phyloP scores from a whole-genome alignment of 768 basidiomycete species.

The Russula vinacea region DNA sequence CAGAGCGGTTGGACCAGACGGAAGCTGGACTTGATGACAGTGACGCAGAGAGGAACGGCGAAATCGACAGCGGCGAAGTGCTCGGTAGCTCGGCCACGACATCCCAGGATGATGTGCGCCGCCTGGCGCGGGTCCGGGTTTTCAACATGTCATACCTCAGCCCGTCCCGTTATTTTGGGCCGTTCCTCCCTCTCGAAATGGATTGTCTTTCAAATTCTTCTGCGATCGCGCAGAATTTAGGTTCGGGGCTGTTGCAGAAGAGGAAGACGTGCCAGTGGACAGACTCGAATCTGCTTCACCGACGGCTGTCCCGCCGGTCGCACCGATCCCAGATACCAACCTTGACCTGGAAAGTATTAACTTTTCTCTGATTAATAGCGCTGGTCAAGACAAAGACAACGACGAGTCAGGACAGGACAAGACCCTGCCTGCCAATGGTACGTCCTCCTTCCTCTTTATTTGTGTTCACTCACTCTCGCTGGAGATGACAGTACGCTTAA shows the following conservation, averaged over 20 bases:
- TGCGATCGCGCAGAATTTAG: not conserved
- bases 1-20: not conserved
- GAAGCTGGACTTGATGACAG: not conserved
- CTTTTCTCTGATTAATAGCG: not conserved
- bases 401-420: not conserved
- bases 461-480: not conserved
- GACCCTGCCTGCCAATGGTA: not conserved
- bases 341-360: not conserved
- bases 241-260: not conserved
- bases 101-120: slow-evolving; percentile 32
- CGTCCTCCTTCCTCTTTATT: not conserved
- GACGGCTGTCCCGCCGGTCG: not conserved
- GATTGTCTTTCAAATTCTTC: not conserved
- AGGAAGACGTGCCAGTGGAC: not conserved
- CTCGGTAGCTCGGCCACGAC: slow-evolving; percentile 1
- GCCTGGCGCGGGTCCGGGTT: slow-evolving; percentile 38
- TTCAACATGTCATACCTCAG: slow-evolving; percentile 40
- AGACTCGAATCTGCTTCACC: not conserved
- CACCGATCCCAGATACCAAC: slow-evolving; percentile 13
- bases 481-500: not conserved
- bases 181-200: slow-evolving; percentile 36
- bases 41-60: not conserved
- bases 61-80: slow-evolving; percentile 14
- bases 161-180: slow-evolving; percentile 39
- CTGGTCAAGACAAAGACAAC: not conserved